Evolutionary conservation across 352 stramenopile genomes (phyloP), one percentile per base, ranked within the genome.

Genomic region (Phytophthora ohioensis): DNA sequence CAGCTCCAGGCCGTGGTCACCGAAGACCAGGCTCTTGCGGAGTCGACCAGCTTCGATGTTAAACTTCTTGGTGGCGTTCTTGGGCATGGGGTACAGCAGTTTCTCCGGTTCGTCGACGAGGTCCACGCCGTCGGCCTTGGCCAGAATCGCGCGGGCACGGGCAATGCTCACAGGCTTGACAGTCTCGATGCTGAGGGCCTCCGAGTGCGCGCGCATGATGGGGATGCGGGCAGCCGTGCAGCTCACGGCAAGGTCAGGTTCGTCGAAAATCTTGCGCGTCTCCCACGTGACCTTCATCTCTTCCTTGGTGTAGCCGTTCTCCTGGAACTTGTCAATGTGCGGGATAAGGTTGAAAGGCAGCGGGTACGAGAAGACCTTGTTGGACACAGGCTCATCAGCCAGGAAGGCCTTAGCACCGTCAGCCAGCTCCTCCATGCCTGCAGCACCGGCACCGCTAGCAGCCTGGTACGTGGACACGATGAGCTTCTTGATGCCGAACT

Each of bases 251-350:
- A 97, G 74, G 9, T 91, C 55, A 0, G 91, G 80, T 64, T 97
- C 89, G 72, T 87, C 91, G 68, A 98, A 98, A 80, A 99, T 99
- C 84, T 99, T 99, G 70, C 92, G 90, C 43, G 94, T 98, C 79
- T 99, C 97, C 97, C 97, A 99, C 57, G 96, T 98, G 38, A 99
- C 97, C 78, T 99, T 99, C 97, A 99, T 99, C 87, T 99, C 97
- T 78, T 99, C 97, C 85, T 99, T 99, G 38, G 97, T 99, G 85
- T 98, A 99, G 62, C 96, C 93, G 76, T 99, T 99, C 9, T 97
- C 89, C 82, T 99, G 97, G 76, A 99, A 99, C 76, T 98, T 98
- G 81, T 99, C 98, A 80, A 99, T 99, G 79, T 99, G 98, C 43
- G 98, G 98, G 78, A 99, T 99, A 21, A 99, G 90, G 84, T 99